Evolutionary conservation across 371 early-diverging fungal genomes (phyloP).

Genomic region (Blakeslea trispora): DNA sequence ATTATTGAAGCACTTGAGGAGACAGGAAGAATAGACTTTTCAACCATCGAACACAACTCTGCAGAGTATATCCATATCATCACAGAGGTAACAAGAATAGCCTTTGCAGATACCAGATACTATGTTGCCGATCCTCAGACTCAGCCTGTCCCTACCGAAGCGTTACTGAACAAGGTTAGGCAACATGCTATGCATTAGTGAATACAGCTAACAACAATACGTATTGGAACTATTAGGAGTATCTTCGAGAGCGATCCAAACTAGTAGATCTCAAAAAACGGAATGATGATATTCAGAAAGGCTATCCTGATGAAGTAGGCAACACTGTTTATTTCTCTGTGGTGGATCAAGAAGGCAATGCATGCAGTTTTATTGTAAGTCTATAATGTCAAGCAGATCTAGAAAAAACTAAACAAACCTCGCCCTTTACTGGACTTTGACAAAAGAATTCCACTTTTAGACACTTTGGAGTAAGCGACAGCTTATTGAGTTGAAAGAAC

Average conservation of each 20-base stretch:
- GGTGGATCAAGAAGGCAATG: constrained; percentile 80
- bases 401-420: constrained; percentile 2
- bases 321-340: constrained; percentile 83
- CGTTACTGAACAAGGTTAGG: constrained; percentile 53
- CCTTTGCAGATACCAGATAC: constrained; percentile 74
- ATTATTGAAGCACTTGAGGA: constrained; percentile 65
- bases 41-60: constrained; percentile 54
- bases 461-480: constrained; percentile 58
- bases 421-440: neutral
- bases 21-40: constrained; percentile 38
- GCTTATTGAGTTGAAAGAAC: neutral
- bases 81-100: constrained; percentile 70
- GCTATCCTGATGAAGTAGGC: constrained; percentile 61
- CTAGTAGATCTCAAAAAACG: constrained; percentile 55
- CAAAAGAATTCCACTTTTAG: constrained; percentile 56
- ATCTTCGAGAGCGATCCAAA: constrained; percentile 59
- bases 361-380: constrained; percentile 79
- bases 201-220: neutral
- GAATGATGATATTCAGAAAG: constrained; percentile 49
- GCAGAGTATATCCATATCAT: constrained; percentile 68
- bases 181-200: neutral
- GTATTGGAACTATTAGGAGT: constrained; percentile 45
- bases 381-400: neutral
- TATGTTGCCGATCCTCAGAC: constrained; percentile 73
- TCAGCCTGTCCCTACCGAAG: constrained; percentile 48